Evolutionary conservation across 108 stramenopile genomes (phyloP).

Genomic region (Cyclotella kingstonii): DNA sequence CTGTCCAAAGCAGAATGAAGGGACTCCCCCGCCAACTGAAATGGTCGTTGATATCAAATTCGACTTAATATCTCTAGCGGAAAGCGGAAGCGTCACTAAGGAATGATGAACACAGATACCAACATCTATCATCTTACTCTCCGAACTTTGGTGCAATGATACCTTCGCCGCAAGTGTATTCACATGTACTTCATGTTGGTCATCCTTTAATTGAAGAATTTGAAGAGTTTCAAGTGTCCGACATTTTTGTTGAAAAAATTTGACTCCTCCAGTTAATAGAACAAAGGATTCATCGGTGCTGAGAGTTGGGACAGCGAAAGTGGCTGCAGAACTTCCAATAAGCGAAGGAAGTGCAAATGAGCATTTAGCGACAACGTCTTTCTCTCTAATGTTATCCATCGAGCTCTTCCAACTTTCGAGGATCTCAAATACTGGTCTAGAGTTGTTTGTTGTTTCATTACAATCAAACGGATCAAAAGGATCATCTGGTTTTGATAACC

Average conservation of each 20-base stretch:
- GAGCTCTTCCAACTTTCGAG: neutral
- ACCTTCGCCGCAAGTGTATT: too few relatives aligned
- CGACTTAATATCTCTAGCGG: neutral
- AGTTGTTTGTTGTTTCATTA: neutral
- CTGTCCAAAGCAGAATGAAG: conserved; percentile 79
- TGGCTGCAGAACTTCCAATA: neutral
- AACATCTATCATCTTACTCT: conserved; percentile 37
- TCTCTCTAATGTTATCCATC: neutral
- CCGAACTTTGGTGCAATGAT: too few relatives aligned
- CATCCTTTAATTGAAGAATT: too few relatives aligned
- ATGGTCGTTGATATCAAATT: conserved; percentile 23
- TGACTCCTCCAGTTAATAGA: neutral
- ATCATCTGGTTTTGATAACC: conserved; percentile 40
- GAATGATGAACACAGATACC: conserved; percentile 60
- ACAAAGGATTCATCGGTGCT: neutral
- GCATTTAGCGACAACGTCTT: neutral
- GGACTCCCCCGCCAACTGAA: conserved; percentile 70
- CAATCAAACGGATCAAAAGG: conserved; percentile 25
- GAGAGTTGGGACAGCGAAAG: neutral
- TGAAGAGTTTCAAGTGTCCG: too few relatives aligned
- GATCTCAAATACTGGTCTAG: conserved; percentile 1
- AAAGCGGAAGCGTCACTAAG: conserved; percentile 28
- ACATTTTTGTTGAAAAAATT: too few relatives aligned
- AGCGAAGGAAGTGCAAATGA: neutral
- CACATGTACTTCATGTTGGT: too few relatives aligned